Base-by-base conservation (phyloP, 176 grass and related monocot genomes). In the Oryza rufipogon region DNA sequence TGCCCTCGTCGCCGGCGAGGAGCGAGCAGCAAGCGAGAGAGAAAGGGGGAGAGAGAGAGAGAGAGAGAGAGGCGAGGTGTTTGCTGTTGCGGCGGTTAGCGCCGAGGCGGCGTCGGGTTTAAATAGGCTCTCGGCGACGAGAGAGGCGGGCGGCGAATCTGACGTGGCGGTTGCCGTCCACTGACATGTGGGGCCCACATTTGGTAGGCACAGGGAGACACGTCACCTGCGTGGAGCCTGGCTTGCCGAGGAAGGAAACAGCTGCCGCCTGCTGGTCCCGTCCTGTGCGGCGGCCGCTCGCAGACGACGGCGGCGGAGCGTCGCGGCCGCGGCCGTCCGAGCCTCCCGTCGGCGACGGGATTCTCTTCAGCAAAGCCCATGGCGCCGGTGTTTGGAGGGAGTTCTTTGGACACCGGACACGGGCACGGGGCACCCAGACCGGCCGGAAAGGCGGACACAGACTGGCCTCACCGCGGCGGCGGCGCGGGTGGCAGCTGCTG, bases 71-170 rank as follows among this genome's bases (percentile, higher is more conserved):
- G n/a, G 51, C n/a, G 39, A 41, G n/a, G 70, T 72, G 68, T 20
- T 81, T 70, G 79, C 64, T 63, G 68, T 30, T 49, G 73, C 75
- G 47, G 77, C 63, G 64, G 77, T 80, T 80, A 80, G n/a, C 45
- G 11, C 80, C 61, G 80, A 63, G 73, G 80, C 80, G 23, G 48
- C 4, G 39, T 41, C 30, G 36, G 20, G 54, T 82, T 82, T 70
- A 82, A 82, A 82, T 73, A 82, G 10, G 51, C 80, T 63, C 80
- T 23, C 23, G 34, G 52, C 68, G 45, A 61, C 15, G 56, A 61
- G 12, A 8, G 49, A 6, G 11, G 69, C 17, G 36, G 69, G 23
- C 69, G 80, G 23, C 69, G 69, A 73, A 64, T 9, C 80, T 52
- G 61, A 73, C 9, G 80, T 39, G 69, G 15, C 42, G 36, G 52